phyloP scores from a whole-genome alignment of 2,329 filamentous ascomycete species.

The Aciculosporium take region DNA sequence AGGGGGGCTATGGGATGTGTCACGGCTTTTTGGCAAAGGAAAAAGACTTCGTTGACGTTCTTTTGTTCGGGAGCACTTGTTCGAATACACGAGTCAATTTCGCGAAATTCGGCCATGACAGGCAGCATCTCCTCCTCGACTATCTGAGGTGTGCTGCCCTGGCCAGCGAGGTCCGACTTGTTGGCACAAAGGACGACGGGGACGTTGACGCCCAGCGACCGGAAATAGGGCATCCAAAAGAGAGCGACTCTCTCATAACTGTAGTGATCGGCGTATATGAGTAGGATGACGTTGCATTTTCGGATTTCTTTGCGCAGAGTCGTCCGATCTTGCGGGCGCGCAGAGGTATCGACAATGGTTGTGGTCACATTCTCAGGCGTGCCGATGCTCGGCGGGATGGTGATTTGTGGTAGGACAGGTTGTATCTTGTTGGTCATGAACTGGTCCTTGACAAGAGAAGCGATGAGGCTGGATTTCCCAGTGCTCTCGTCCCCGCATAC shows the following conservation, averaged over 20 bases:
- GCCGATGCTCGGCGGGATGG: constrained; percentile 80
- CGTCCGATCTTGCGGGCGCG: constrained; percentile 81
- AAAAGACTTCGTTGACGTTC: constrained; percentile 94
- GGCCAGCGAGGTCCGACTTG: constrained; percentile 76
- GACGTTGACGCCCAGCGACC: constrained; percentile 94
- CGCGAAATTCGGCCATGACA: constrained; percentile 96
- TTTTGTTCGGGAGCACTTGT: constrained; percentile 83
- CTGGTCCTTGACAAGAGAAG: constrained; percentile 90
- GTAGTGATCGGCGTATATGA: constrained; percentile 97
- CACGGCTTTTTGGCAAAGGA: constrained; percentile 94
- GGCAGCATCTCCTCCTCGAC: constrained; percentile 96
- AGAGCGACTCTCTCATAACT: constrained; percentile 94
- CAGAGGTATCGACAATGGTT: constrained; percentile 93
- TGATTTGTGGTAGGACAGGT: constrained; percentile 84
- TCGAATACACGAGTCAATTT: constrained; percentile 95
- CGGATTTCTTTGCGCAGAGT: constrained; percentile 86
- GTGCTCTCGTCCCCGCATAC: constrained; percentile 93
- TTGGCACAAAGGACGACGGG: constrained; percentile 94
- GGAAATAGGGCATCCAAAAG: constrained; percentile 98
- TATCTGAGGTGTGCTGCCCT: constrained; percentile 66
- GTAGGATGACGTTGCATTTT: constrained; percentile 90
- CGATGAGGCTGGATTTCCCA: constrained; percentile 88
- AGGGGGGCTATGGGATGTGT: constrained; percentile 92
- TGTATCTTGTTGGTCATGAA: constrained; percentile 96
- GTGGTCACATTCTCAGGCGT: constrained; percentile 96